These are phyloP conservation scores for Irpex lacteus DNA, from an alignment of 1,284 basidiomycete genomes.

Conservation along the genomic window DNA sequence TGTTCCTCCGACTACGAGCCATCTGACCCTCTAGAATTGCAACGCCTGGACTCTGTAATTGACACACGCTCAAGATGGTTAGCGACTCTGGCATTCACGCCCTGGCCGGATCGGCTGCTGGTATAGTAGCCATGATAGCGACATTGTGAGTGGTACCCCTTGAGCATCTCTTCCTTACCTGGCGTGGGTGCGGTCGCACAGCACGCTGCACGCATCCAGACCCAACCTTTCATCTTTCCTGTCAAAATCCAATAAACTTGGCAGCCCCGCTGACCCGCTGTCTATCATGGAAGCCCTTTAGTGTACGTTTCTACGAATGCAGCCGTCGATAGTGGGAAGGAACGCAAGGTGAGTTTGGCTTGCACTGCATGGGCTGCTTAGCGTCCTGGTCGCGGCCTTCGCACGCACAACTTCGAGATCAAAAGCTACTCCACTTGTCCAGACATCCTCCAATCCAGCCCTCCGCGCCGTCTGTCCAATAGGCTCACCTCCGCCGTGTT, in stretches of 20 bases:
- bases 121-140: conserved; percentile 84
- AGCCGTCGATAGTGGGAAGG: conserved; percentile 84
- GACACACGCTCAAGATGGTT: conserved; percentile 29
- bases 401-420: background rate
- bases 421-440: background rate
- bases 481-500: background rate
- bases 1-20: no score
- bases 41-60: background rate
- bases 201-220: conserved; percentile 1
- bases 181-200: no score
- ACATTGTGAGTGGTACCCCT: conserved; percentile 62
- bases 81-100: conserved; percentile 90
- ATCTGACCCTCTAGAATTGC: background rate
- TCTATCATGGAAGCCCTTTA: conserved; percentile 61
- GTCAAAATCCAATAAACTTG: no score
- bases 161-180: background rate
- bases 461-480: background rate
- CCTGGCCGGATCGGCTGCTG: conserved; percentile 86
- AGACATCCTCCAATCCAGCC: background rate
- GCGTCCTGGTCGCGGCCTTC: background rate
- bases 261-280: background rate
- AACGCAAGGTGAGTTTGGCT: conserved; percentile 54
- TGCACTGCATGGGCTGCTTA: no score
- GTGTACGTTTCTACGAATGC: conserved; percentile 92
- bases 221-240: conserved; percentile 18